Evolutionary conservation across 495 filamentous ascomycete species (phyloP).

Genomic region (Lichenothelia convexa): DNA sequence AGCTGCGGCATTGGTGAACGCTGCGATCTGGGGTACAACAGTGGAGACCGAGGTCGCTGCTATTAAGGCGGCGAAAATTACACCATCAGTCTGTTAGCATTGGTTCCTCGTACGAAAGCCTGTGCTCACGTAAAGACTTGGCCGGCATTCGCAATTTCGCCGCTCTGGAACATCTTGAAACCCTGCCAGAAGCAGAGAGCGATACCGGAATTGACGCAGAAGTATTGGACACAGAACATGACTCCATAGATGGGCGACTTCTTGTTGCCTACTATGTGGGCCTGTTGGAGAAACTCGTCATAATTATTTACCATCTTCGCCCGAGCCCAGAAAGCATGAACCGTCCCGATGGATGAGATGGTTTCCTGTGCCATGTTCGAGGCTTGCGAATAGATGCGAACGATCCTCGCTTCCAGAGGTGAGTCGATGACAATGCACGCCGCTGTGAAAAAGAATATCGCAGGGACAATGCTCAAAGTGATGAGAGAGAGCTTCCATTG

Average conservation of each 20-base stretch:
- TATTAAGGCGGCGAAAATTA: conserved; percentile 15
- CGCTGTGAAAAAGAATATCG: conserved; percentile 11
- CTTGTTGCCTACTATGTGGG: conserved; percentile 9
- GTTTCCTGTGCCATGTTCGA: conserved; percentile 13
- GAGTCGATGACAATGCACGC: conserved; percentile 12
- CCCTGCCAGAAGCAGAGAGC: conserved; percentile 17
- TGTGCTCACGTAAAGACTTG: conserved; percentile 12
- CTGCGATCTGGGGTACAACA: conserved; percentile 11
- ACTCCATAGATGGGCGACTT: conserved; percentile 14
- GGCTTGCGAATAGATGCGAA: conserved; percentile 11
- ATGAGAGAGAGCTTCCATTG: conserved; percentile 11
- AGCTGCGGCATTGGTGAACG: conserved; percentile 11
- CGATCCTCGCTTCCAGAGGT: conserved; percentile 10
- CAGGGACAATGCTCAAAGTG: conserved; percentile 12
- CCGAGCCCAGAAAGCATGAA: conserved; percentile 15
- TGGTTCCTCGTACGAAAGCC: not conserved
- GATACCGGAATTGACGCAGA: conserved; percentile 13
- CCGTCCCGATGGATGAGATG: conserved; percentile 14
- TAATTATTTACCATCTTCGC: conserved; percentile 7
- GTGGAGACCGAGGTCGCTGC: conserved; percentile 12
- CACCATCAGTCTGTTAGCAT: conserved; percentile 2
- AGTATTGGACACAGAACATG: conserved; percentile 15
- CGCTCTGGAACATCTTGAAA: conserved; percentile 13
- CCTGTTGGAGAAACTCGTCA: conserved; percentile 10
- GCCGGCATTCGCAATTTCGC: conserved; percentile 13